Evolutionary conservation across 2,329 filamentous ascomycete genomes (phyloP), one percentile per base, ranked within the genome.

Genomic region (Mollisia scopiformis): DNA sequence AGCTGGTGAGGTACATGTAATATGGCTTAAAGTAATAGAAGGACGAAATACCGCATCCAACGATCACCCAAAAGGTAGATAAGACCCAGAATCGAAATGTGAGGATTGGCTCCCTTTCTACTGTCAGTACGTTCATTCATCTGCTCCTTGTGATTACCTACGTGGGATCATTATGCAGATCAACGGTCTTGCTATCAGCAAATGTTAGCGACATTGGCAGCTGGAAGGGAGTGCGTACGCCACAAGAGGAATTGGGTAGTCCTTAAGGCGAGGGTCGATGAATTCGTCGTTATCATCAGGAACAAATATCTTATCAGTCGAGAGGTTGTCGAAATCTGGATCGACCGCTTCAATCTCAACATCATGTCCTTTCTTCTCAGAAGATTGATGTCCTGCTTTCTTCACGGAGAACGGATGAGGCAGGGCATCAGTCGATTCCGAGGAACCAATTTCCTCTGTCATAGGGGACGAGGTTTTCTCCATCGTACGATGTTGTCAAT

Each of bases 11-110:
- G 5, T 53, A 68, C 39, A 62, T 62, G 25, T 21, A 55, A 57
- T 74, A 74, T 1, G 72, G 72, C 59, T 74, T 74, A 61, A 74
- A 74, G 59, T 72, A 73, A 60, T 74, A 74, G 53, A 74, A 69
- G 21, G 72, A 68, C 13, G 71, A 70, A 16, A 74, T 68, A 27
- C 66, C 69, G 35, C 68, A 71, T 33, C 73, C 73, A 39, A 68
- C 53, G 1, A 71, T 52, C 6, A 73, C 71, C 72, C 73, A 74
- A 31, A 74, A 73, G 6, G 72, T 72, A 10, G 71, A 65, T 8
- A 74, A 63, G 23, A 73, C 41, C 62, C 67, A 74, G 62, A 73
- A 74, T 19, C 71, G 69, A 28, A 74, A 74, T 4, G 73, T 74
- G n/a, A 74, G 65, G 31, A 74, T 73, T 0, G 71, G 73, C 55